phyloP scores from a whole-genome alignment of 768 basidiomycete genomes.

The Bullera alba region DNA sequence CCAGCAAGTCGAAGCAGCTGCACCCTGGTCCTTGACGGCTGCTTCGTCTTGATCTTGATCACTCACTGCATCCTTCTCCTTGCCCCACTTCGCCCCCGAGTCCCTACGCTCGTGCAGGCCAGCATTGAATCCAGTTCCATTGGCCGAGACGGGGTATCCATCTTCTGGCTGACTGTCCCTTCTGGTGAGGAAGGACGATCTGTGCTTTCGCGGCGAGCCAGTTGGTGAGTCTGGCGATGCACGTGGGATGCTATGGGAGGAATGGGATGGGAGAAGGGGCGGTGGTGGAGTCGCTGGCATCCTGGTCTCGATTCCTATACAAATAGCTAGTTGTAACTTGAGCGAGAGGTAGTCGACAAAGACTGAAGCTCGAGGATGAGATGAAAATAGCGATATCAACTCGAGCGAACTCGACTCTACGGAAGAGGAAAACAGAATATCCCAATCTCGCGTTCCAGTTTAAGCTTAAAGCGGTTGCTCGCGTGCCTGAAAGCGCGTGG shows the following conservation, averaged over 20 bases:
- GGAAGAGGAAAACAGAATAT: background rate
- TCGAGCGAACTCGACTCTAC: background rate
- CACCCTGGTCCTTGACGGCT: no score
- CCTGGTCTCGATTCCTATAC: background rate
- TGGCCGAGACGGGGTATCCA: background rate
- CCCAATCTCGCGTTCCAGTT: background rate
- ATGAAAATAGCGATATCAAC: background rate
- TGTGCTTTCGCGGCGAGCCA: background rate
- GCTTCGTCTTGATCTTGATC: no score
- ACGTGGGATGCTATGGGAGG: background rate
- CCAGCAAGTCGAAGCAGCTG: background rate
- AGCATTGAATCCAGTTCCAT: no score
- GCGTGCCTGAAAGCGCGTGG: no score
- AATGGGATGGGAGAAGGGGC: background rate
- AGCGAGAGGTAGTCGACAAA: background rate
- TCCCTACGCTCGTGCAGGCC: no score
- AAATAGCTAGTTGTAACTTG: background rate
- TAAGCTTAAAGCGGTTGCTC: background rate
- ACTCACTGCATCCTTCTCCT: background rate
- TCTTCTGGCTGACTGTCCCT: background rate
- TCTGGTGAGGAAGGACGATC: background rate
- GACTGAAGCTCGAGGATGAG: background rate
- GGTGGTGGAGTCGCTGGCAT: background rate
- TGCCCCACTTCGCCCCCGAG: background rate
- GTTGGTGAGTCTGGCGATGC: background rate